Base-by-base conservation (phyloP, 1,284 basidiomycete genomes). In the Rhodotorula sp. region DNA sequence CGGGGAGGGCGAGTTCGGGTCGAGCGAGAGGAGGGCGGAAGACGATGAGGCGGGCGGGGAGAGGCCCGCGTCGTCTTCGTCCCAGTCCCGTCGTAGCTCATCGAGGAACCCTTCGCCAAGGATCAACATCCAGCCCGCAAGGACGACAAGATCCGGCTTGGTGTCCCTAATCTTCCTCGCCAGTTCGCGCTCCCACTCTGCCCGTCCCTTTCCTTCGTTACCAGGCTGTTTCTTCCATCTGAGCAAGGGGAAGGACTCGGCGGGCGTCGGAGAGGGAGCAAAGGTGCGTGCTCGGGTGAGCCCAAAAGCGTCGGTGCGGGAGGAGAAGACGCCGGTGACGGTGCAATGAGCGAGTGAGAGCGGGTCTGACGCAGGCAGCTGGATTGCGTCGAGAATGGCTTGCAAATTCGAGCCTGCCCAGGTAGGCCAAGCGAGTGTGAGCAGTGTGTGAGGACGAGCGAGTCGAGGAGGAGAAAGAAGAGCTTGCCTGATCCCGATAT, bases 81-180 rank as follows among this genome's bases (percentile, higher is more conserved):
- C 64, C 69, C 71, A 71, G 58, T 73, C 66, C 20, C 67, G 64
- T 24, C 54, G 55, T n/a, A 85, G 78, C 30, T 82, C 76, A 46
- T 83, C 76, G 28, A 86, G 78, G 78, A 87, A 86, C 24, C 78
- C 71, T 61, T 83, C 80, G 13, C 83, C 83, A 53, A 94, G 85
- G 74, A 94, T 89, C 79, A 98, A 94, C 95, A 99, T 98, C 90
- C 93, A 99, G 0, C 95, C 96, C 0, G 95, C 95, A 34, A 98
- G 84, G 4, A 99, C 91, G 66, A 98, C 86, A 26, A 96, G 79
- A 79, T 98, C 91, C 0, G 95, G 95, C 46, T 83, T 81, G 34
- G 77, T 79, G 3, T 78, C 77, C 31, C 91, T 78, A 15, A 97
- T 88, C 63, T 87, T 84, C 26, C 85, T 81, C 2, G 92, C 94